Conservation (phyloP, 495 filamentous ascomycete species). For the Extremus antarcticus region DNA sequence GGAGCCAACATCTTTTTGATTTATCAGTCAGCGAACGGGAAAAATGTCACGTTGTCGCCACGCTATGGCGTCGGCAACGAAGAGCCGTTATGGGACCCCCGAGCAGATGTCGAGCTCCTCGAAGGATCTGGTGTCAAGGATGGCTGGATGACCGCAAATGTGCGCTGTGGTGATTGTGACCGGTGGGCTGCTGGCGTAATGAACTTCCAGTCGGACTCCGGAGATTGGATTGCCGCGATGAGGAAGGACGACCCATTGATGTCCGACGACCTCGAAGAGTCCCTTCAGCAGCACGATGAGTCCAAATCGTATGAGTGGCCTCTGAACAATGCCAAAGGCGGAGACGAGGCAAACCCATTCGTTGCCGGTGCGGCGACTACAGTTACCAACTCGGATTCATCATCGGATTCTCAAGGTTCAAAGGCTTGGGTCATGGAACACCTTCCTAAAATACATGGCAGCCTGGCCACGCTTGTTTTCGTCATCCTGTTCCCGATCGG, state of each 20-base stretch:
- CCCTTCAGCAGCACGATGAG: slow-evolving; percentile 49
- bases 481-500: slow-evolving; percentile 38
- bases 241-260: slow-evolving; percentile 47
- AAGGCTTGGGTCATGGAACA: background rate
- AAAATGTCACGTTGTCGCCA: slow-evolving; percentile 32
- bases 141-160: slow-evolving; percentile 32
- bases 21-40: slow-evolving; percentile 25
- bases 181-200: slow-evolving; percentile 39
- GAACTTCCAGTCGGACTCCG: slow-evolving; percentile 33
- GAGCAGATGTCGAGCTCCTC: slow-evolving; percentile 26
- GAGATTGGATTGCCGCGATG: slow-evolving; percentile 58
- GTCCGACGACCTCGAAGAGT: slow-evolving; percentile 37
- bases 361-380: slow-evolving; percentile 5
- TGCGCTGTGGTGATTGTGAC: slow-evolving; percentile 40
- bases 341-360: slow-evolving; percentile 53
- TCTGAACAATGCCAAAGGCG: slow-evolving; percentile 43
- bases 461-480: slow-evolving; percentile 28
- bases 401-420: background rate
- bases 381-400: background rate
- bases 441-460: slow-evolving; percentile 22
- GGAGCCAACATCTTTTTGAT: slow-evolving; percentile 32
- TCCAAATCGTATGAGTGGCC: slow-evolving; percentile 45
- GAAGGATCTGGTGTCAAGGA: slow-evolving; percentile 28
- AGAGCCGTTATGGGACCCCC: slow-evolving; percentile 20
- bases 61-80: slow-evolving; percentile 20